Percentiles rank a stretch among this genome's conserved stretches.
Evolutionary conservation across 257 asterid genomes (phyloP).

Genomic region (Solanum medicagineum): DNA sequence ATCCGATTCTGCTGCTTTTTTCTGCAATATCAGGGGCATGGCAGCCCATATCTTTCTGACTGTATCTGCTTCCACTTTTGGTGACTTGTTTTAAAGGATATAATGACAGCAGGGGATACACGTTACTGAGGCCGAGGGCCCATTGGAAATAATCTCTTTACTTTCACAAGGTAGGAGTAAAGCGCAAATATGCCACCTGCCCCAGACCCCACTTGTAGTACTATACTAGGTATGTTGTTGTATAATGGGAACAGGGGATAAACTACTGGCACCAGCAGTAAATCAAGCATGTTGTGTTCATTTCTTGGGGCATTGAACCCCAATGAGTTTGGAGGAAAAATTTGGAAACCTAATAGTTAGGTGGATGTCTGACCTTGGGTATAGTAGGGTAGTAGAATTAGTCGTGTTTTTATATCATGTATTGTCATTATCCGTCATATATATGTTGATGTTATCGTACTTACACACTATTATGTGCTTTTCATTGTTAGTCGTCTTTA

Average conservation of each 20-base stretch:
- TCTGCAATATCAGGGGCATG: conserved; percentile 16
- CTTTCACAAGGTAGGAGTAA: not conserved
- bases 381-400: too few relatives aligned
- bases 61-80: not conserved
- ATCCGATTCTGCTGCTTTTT: conserved; percentile 19
- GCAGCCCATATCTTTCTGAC: not conserved
- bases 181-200: too few relatives aligned
- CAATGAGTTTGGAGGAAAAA: not conserved
- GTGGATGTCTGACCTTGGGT: too few relatives aligned
- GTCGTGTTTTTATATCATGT: too few relatives aligned
- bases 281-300: not conserved
- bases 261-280: not conserved
- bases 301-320: not conserved
- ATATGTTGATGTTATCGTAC: too few relatives aligned
- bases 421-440: too few relatives aligned
- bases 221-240: not conserved
- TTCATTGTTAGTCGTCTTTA: too few relatives aligned
- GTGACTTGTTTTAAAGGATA: not conserved
- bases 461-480: too few relatives aligned
- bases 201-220: not conserved
- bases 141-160: not conserved
- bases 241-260: not conserved
- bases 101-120: not conserved
- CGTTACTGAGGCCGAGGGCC: not conserved
- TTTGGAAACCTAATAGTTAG: not conserved